These are phyloP conservation scores for Carpinus viminea DNA, from an alignment of 306 rosid genomes.

Conservation along the genomic window DNA sequence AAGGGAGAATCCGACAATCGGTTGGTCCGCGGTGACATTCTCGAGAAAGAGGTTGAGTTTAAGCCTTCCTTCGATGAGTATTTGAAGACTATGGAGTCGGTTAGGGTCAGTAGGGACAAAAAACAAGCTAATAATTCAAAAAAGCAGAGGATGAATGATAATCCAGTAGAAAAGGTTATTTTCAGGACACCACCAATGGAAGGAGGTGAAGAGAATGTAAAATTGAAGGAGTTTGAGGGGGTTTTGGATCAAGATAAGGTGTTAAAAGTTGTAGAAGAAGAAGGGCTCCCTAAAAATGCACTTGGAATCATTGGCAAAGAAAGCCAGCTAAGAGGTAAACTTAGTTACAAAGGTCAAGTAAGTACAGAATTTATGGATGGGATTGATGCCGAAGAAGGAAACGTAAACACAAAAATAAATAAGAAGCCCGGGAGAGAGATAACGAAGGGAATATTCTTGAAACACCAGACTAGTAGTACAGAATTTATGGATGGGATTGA, in stretches of 20 bases:
- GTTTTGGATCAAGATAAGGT: slow-evolving; percentile 24
- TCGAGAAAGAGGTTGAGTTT: slow-evolving; percentile 56
- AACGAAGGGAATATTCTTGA: slow-evolving; percentile 27
- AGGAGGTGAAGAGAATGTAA: slow-evolving; percentile 28
- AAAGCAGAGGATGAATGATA: slow-evolving; percentile 31
- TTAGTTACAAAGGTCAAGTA: slow-evolving; percentile 23
- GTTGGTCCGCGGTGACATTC: slow-evolving; percentile 34
- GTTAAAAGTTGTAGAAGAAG: slow-evolving; percentile 19
- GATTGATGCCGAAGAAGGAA: slow-evolving; percentile 29
- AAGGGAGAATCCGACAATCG: slow-evolving; percentile 40
- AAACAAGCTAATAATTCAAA: slow-evolving; percentile 18
- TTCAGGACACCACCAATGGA: slow-evolving; percentile 23
- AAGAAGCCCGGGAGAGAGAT: slow-evolving; percentile 28
- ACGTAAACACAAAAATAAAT: slow-evolving; percentile 28
- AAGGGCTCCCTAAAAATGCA: slow-evolving; percentile 21
- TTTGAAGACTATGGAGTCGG: slow-evolving; percentile 81
- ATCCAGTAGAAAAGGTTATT: slow-evolving; percentile 26
- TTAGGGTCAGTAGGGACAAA: slow-evolving; percentile 42
- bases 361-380: slow-evolving; percentile 31
- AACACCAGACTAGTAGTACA: slow-evolving; percentile 21
- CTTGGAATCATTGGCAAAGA: slow-evolving; percentile 17
- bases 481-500: slow-evolving; percentile 34
- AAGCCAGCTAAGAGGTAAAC: slow-evolving; percentile 13
- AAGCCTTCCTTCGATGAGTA: slow-evolving; percentile 78
- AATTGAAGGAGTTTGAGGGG: slow-evolving; percentile 20